Percentiles rank a stretch among this genome's conserved stretches.
phyloP scores from a whole-genome alignment of 2,329 filamentous ascomycete genomes.

The Blumeriella jaapii region DNA sequence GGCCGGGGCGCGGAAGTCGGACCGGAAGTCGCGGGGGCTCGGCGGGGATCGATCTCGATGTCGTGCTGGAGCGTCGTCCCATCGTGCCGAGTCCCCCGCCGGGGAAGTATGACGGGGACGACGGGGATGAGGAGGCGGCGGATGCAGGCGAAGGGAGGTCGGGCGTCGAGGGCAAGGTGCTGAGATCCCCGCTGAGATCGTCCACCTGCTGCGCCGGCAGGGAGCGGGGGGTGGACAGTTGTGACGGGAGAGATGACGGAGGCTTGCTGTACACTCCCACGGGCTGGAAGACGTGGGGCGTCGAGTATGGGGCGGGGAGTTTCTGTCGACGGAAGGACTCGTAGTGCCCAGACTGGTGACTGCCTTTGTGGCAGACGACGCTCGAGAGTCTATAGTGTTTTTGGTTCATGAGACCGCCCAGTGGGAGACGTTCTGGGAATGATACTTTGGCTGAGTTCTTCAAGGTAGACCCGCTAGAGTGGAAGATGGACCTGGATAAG shows the following conservation, averaged over 20 bases:
- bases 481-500: constrained; percentile 86
- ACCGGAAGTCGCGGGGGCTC: constrained; percentile 8
- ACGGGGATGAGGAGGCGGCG: constrained; percentile 18
- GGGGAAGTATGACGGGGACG: constrained; percentile 14
- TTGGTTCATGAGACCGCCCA: constrained; percentile 69
- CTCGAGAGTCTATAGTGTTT: constrained; percentile 76
- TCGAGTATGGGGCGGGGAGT: constrained; percentile 67
- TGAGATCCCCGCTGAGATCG: constrained; percentile 14
- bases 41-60: constrained; percentile 10
- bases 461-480: constrained; percentile 60
- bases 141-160: constrained; percentile 22
- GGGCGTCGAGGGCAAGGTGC: constrained; percentile 20
- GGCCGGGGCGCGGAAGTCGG: constrained; percentile 19
- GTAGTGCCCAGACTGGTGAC: constrained; percentile 93
- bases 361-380: constrained; percentile 88
- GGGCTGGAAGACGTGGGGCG: constrained; percentile 65
- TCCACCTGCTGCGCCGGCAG: constrained; percentile 27
- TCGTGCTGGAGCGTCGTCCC: constrained; percentile 1
- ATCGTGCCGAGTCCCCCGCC: constrained; percentile 4
- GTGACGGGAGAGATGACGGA: constrained; percentile 19
- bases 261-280: constrained; percentile 51
- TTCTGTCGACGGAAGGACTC: constrained; percentile 89
- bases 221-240: constrained; percentile 20
- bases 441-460: constrained; percentile 93
- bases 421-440: constrained; percentile 75